phyloP scores from a whole-genome alignment of 257 asterid genomes.

The Przewalskia tangutica region DNA sequence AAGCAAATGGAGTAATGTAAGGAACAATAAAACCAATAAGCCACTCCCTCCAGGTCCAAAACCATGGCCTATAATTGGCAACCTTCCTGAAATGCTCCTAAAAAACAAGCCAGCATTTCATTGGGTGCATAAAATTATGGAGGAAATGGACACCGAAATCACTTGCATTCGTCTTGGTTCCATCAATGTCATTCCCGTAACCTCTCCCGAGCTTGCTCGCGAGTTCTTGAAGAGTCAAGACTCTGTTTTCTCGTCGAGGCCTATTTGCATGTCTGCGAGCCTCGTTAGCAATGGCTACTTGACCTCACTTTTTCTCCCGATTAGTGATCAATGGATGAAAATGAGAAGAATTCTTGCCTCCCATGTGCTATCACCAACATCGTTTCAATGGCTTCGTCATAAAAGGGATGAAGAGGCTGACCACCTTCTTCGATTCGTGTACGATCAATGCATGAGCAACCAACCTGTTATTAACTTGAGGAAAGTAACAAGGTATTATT shows the following conservation, averaged over 20 bases:
- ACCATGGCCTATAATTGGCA: slow-evolving; percentile 4
- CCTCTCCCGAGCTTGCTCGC: slow-evolving; percentile 20
- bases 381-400: neutral
- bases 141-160: slow-evolving; percentile 13
- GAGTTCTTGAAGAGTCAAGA: slow-evolving; percentile 17
- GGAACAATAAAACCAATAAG: neutral
- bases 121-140: slow-evolving; percentile 11
- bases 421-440: neutral
- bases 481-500: neutral
- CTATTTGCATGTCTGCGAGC: slow-evolving; percentile 1
- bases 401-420: slow-evolving; percentile 4
- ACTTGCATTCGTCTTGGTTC: slow-evolving; percentile 5
- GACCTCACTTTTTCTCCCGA: neutral
- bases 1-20: neutral
- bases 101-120: neutral
- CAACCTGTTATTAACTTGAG: neutral
- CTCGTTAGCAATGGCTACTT: neutral
- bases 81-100: neutral
- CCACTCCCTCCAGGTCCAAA: slow-evolving; percentile 11
- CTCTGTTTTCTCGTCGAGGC: slow-evolving; percentile 6
- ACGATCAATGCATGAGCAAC: neutral
- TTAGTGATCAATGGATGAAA: slow-evolving; percentile 4
- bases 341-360: neutral
- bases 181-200: slow-evolving; percentile 5
- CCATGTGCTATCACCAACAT: neutral